Evolutionary conservation across 1,139 yeast genomes (phyloP).

Genomic region (Geotrichum europaeum): DNA sequence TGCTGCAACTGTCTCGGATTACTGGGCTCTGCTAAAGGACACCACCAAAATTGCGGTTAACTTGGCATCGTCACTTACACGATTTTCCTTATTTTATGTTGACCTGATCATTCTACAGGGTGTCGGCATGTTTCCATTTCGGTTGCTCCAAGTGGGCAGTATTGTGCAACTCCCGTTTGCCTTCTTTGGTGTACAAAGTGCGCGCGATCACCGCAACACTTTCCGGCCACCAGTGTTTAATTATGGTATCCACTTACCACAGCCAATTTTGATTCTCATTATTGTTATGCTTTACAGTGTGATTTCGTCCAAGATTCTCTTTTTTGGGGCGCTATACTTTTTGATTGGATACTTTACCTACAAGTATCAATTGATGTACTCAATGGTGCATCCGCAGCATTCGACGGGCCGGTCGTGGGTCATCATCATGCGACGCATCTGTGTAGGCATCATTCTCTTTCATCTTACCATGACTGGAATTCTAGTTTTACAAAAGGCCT

Average conservation of each 20-base stretch:
- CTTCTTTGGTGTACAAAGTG: conserved; percentile 55
- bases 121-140: conserved; percentile 75
- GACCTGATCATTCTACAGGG: conserved; percentile 81
- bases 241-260: conserved; percentile 77
- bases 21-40: conserved; percentile 63
- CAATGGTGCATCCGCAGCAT: conserved; percentile 82
- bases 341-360: conserved; percentile 68
- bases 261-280: conserved; percentile 67
- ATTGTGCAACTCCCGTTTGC: conserved; percentile 54
- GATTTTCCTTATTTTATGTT: conserved; percentile 70
- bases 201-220: conserved; percentile 62
- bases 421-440: conserved; percentile 63
- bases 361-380: conserved; percentile 73
- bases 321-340: conserved; percentile 70
- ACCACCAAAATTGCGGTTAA: conserved; percentile 75
- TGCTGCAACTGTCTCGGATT: conserved; percentile 66
- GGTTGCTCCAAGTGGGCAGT: conserved; percentile 64
- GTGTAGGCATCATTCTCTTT: conserved; percentile 64
- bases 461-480: conserved; percentile 93
- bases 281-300: conserved; percentile 73
- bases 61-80: conserved; percentile 64
- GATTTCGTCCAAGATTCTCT: conserved; percentile 66
- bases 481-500: conserved; percentile 71
- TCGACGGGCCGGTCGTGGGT: conserved; percentile 91
- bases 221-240: conserved; percentile 74